A percentile compares a stretch with the other conserved stretches of the same genome.
Evolutionary conservation across 768 basidiomycete genomes (phyloP).

Genomic region (Guyanaporus albipodus): DNA sequence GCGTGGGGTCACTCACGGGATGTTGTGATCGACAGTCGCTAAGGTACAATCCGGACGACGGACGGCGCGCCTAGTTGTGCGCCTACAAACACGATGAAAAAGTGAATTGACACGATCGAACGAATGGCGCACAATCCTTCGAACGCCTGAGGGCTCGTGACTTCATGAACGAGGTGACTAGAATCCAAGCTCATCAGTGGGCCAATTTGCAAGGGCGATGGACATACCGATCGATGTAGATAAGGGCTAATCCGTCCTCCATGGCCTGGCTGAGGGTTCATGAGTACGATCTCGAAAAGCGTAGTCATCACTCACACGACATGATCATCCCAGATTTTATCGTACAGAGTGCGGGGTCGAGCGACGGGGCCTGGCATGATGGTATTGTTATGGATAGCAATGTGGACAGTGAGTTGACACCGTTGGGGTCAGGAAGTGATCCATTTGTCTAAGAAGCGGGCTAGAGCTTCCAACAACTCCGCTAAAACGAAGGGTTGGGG

Average conservation of each 20-base stretch:
- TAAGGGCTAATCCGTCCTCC: slow-evolving; percentile 71
- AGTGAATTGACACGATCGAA: neutral
- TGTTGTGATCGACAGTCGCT: slow-evolving; percentile 85
- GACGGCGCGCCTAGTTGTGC: slow-evolving; percentile 71
- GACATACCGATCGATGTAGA: slow-evolving; percentile 77
- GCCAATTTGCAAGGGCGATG: neutral
- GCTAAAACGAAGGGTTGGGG: too few species aligned
- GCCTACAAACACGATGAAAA: slow-evolving; percentile 36
- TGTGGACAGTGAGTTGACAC: neutral
- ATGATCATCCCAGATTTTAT: slow-evolving; percentile 98
- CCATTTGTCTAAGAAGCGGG: too few species aligned
- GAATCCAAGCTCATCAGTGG: neutral
- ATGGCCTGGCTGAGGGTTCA: slow-evolving; percentile 52
- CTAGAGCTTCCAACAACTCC: too few species aligned
- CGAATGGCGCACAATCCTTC: slow-evolving; percentile 64
- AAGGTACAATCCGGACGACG: slow-evolving; percentile 86
- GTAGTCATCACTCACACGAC: slow-evolving; percentile 60
- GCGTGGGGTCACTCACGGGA: slow-evolving; percentile 55
- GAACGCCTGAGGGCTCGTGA: slow-evolving; percentile 92
- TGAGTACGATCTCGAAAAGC: slow-evolving; percentile 12
- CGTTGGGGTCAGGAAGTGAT: too few species aligned
- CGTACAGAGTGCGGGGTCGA: slow-evolving; percentile 85
- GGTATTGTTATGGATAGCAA: too few species aligned
- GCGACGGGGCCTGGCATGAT: slow-evolving; percentile 56
- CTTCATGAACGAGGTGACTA: slow-evolving; percentile 77